A percentile compares a stretch with the other conserved stretches of the same genome.
These are phyloP conservation scores for Trypanosoma brucei DNA, from an alignment of 208 protist genomes.

Conservation along the genomic window DNA sequence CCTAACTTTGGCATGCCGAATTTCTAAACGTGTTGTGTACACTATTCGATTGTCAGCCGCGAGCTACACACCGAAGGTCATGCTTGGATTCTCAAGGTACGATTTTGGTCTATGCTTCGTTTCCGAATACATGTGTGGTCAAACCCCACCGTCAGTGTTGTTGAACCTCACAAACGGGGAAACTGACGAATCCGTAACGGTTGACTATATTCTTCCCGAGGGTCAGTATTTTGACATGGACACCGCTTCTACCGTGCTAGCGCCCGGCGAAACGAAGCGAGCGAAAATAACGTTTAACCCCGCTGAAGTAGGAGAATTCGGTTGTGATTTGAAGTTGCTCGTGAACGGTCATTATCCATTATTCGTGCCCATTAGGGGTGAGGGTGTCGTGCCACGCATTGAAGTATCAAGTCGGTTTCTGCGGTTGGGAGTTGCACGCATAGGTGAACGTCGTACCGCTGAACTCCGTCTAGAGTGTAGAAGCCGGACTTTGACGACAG, in stretches of 20 bases:
- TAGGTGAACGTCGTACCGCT: slow-evolving; percentile 63
- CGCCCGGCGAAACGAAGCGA: slow-evolving; percentile 61
- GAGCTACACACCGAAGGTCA: slow-evolving; percentile 83
- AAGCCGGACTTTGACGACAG: slow-evolving; percentile 65
- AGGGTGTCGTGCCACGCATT: slow-evolving; percentile 86
- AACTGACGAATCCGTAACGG: slow-evolving; percentile 59
- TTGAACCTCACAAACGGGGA: slow-evolving; percentile 91
- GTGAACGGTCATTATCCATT: slow-evolving; percentile 91
- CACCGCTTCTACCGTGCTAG: slow-evolving; percentile 78
- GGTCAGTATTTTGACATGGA: slow-evolving; percentile 86
- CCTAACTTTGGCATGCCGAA: slow-evolving; percentile 66
- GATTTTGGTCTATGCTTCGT: slow-evolving; percentile 94
- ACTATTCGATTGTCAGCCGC: slow-evolving; percentile 68
- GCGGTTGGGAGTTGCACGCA: slow-evolving; percentile 80
- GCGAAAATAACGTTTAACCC: slow-evolving; percentile 88
- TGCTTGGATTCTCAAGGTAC: slow-evolving; percentile 78
- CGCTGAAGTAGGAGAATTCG: slow-evolving; percentile 70
- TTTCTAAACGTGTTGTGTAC: slow-evolving; percentile 87
- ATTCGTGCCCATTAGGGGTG: slow-evolving; percentile 78
- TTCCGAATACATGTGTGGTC: slow-evolving; percentile 42
- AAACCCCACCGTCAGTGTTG: slow-evolving; percentile 26
- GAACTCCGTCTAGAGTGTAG: slow-evolving; percentile 85
- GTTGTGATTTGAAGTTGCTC: slow-evolving; percentile 87
- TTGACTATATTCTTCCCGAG: slow-evolving; percentile 80
- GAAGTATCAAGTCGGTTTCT: slow-evolving; percentile 82